Conservation (phyloP, 306 rosid genomes). For the Cucumis sativus region DNA sequence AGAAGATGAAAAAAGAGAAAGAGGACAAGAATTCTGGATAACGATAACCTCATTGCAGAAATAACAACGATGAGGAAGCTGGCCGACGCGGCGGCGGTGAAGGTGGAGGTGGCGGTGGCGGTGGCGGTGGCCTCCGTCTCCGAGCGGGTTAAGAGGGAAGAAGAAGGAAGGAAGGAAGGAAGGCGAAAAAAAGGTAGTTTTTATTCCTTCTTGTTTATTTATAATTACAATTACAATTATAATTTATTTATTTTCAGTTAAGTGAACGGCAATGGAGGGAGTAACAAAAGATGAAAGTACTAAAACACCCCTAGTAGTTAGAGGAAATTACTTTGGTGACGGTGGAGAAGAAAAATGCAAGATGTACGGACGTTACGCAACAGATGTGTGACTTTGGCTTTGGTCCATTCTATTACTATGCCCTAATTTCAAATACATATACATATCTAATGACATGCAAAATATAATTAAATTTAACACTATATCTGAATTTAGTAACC, state of each 20-base stretch:
- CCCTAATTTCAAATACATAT: too few relatives aligned
- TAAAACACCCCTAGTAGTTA: slow-evolving; percentile 22
- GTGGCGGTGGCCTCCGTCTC: slow-evolving; percentile 2
- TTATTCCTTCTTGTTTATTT: neutral
- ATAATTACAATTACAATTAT: neutral
- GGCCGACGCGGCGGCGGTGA: neutral
- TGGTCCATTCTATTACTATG: neutral
- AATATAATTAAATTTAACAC: too few relatives aligned
- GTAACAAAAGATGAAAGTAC: slow-evolving; percentile 6
- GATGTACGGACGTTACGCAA: neutral
- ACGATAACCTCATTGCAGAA: slow-evolving; percentile 56
- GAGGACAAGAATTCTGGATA: slow-evolving; percentile 18
- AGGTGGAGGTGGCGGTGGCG: neutral
- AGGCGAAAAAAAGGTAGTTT: neutral
- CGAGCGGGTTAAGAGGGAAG: neutral
- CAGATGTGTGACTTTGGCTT: neutral
- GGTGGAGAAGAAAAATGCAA: neutral
- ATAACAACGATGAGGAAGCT: neutral
- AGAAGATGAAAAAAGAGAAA: slow-evolving; percentile 27
- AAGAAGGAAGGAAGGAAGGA: neutral
- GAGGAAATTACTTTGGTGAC: neutral
- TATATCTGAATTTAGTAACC: too few relatives aligned
- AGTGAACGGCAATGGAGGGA: neutral
- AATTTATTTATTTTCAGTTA: neutral
- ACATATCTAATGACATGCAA: too few relatives aligned